Base-by-base conservation (phyloP, 1,139 yeast genomes). In the Meyerozyma carpophila region DNA sequence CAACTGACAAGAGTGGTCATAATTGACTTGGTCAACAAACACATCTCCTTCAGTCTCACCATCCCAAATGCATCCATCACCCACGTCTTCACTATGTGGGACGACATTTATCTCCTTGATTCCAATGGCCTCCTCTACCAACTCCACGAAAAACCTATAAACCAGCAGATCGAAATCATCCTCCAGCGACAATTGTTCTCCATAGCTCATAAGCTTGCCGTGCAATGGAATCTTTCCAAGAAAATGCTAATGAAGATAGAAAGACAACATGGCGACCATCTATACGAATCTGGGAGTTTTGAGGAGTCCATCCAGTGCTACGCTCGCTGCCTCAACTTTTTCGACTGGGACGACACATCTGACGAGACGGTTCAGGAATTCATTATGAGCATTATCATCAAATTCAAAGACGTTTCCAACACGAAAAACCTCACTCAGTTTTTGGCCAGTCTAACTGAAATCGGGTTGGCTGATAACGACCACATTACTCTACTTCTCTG, bases 401-500 rank as follows among this genome's bases (percentile, higher is more conserved):
- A 84, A 54, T 90, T 84, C 61, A 88, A 87, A 50, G 95, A 90
- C 48, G 82, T 90, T n/a, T 84, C 88, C 13, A 86, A 86, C 50
- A 83, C 88, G 4, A 68, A 72, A 10, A 77, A 80, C 47, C 64
- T 93, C 50, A 77, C 93, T 0, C 70, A 68, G 42, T 91, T 86
- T 54, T 66, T 93, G 36, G 81, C 81, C 45, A 59, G 61, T 13
- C 68, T 91, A 48, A 74, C 86, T 43, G 71, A 72, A 9, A 64
- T 65, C 43, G 66, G 53, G 61, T 54, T 76, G 11, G 83, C 96
- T 0, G 77, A 79, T 32, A 75, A 79, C 39, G 95, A 90, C 58
- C 97, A 93, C 59, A 76, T 90, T 3, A 90, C 97, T 0, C 64
- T 93, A 27, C 67, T 93, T 32, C 65, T 93, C 31, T 87, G 95